These are phyloP conservation scores for Ramalina intermedia DNA, from an alignment of 495 filamentous ascomycete species.

Conservation along the genomic window DNA sequence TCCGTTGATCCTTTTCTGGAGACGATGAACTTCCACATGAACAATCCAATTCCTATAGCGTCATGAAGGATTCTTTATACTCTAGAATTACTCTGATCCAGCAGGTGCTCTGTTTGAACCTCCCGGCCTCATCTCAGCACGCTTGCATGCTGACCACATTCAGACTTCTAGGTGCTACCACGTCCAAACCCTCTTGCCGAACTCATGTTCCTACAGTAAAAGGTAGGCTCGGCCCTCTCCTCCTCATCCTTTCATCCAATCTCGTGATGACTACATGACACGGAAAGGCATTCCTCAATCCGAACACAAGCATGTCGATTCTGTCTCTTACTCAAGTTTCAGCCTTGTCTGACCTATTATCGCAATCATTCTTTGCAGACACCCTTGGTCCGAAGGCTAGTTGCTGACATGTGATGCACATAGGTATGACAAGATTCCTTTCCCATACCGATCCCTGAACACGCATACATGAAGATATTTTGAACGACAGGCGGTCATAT, in stretches of 20 bases:
- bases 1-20: constrained; percentile 5
- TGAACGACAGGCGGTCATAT: constrained; percentile 99
- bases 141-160: background rate
- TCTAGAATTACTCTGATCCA: constrained; percentile 57
- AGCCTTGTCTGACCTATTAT: constrained; percentile 84
- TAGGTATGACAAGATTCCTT: constrained; percentile 28
- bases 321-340: constrained; percentile 70
- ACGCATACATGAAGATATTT: constrained; percentile 60
- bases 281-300: constrained; percentile 97
- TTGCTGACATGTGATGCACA: constrained; percentile 37
- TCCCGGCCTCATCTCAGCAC: background rate
- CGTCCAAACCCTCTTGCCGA: constrained; percentile 1
- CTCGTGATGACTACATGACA: constrained; percentile 74
- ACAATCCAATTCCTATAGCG: constrained; percentile 74
- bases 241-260: constrained; percentile 1
- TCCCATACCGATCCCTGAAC: constrained; percentile 1
- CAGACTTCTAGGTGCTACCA: constrained; percentile 1
- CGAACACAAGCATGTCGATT: constrained; percentile 76
- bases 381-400: constrained; percentile 19
- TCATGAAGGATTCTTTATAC: constrained; percentile 49
- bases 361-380: constrained; percentile 7
- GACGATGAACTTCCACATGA: constrained; percentile 44
- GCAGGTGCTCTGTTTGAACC: background rate
- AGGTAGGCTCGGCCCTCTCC: constrained; percentile 36
- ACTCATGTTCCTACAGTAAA: constrained; percentile 22